Evolutionary conservation across 2,329 filamentous ascomycete genomes (phyloP).

Genomic region (Fusarium liriodendri): DNA sequence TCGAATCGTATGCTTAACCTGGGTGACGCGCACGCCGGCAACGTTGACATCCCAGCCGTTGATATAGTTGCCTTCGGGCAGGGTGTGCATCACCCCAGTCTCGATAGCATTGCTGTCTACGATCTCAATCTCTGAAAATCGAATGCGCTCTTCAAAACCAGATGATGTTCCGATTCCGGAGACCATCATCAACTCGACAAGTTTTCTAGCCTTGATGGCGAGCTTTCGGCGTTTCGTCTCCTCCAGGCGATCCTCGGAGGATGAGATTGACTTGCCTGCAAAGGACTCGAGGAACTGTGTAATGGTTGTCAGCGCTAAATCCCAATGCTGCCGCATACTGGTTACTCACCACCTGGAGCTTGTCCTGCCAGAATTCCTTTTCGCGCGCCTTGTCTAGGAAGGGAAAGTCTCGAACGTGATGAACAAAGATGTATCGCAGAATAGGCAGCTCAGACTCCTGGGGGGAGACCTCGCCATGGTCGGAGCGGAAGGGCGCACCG

Average conservation of each 20-base stretch:
- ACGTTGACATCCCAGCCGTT: conserved; percentile 97
- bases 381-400: conserved; percentile 96
- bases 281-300: conserved; percentile 95
- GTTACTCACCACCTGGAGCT: conserved; percentile 84
- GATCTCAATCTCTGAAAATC: conserved; percentile 96
- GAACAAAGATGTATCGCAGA: conserved; percentile 95
- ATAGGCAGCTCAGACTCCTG: conserved; percentile 95
- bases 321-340: neutral
- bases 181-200: conserved; percentile 99
- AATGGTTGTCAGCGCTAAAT: conserved; percentile 12
- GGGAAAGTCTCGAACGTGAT: conserved; percentile 97
- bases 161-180: conserved; percentile 95
- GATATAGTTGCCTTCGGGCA: conserved; percentile 91
- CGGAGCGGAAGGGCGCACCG: conserved; percentile 93
- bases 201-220: conserved; percentile 91
- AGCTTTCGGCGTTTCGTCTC: conserved; percentile 95
- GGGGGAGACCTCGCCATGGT: conserved; percentile 91
- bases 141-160: conserved; percentile 96
- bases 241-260: conserved; percentile 93
- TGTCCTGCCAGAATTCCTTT: conserved; percentile 99
- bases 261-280: conserved; percentile 95
- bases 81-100: conserved; percentile 84
- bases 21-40: conserved; percentile 84
- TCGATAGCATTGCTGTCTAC: conserved; percentile 95
- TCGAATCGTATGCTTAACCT: conserved; percentile 85